Percentiles rank a stretch among this genome's conserved stretches.
Conservation (phyloP, 495 filamentous ascomycete species). For the Tetracladium marchalianum region DNA sequence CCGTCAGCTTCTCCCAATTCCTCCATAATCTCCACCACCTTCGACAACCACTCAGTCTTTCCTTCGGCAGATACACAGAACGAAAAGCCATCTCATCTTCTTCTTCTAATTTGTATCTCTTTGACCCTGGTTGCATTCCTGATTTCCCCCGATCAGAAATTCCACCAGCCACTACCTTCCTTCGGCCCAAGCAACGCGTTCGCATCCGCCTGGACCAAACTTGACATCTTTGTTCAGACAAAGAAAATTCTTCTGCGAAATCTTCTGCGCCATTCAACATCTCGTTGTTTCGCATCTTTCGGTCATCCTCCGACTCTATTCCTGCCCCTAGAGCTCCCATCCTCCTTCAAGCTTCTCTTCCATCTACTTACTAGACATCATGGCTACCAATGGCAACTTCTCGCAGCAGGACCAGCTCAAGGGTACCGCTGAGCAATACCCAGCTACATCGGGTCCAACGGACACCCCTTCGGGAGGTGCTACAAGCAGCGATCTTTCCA, state of each 20-base stretch:
- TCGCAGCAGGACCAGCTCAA: slow-evolving; percentile 22
- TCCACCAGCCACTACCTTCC: not conserved
- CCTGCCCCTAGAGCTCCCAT: not conserved
- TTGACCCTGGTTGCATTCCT: slow-evolving; percentile 12
- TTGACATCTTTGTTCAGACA: slow-evolving; percentile 6
- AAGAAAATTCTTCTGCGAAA: no score
- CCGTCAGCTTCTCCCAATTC: no score
- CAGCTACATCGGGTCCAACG: slow-evolving; percentile 16
- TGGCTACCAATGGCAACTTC: slow-evolving; percentile 24
- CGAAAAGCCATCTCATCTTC: slow-evolving; percentile 17
- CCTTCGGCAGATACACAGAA: slow-evolving; percentile 3
- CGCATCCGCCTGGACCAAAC: slow-evolving; percentile 17
- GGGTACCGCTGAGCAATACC: slow-evolving; percentile 17
- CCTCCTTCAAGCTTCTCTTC: not conserved
- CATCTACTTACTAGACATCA: slow-evolving; percentile 4
- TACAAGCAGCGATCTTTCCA: slow-evolving; percentile 19
- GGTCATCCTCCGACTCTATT: not conserved
- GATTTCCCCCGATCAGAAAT: slow-evolving; percentile 5
- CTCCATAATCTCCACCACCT: no score
- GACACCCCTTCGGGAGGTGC: slow-evolving; percentile 15
- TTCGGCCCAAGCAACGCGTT: slow-evolving; percentile 12
- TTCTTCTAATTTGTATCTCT: slow-evolving; percentile 13
- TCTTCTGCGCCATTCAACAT: not conserved
- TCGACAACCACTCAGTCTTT: not conserved
- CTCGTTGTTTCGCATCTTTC: not conserved